Conservation (phyloP, 1,284 basidiomycete genomes). For the Ganoderma sinense region DNA sequence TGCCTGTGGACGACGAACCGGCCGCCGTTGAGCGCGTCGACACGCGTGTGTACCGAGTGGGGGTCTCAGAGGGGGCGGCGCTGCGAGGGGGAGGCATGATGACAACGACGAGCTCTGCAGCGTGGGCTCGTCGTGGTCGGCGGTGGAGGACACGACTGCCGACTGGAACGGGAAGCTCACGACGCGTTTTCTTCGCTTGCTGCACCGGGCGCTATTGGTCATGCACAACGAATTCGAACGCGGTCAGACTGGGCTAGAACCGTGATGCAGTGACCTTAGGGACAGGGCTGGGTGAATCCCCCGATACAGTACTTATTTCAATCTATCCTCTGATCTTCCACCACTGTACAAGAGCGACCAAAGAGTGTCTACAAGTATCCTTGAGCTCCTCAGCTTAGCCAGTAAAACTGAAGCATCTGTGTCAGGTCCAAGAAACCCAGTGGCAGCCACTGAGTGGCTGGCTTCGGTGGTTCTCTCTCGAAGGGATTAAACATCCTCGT, state of each 20-base stretch:
- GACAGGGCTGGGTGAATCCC: not conserved
- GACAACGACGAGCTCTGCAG: conserved; percentile 21
- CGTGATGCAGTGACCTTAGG: not conserved
- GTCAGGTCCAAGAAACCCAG: too few species aligned
- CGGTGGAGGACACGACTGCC: conserved; percentile 21
- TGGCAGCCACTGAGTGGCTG: too few species aligned
- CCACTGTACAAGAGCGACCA: not conserved
- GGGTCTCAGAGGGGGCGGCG: conserved; percentile 44
- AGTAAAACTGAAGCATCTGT: too few species aligned
- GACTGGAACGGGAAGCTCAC: conserved; percentile 5
- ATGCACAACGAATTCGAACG: not conserved
- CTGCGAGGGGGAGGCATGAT: conserved; percentile 37
- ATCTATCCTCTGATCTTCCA: not conserved
- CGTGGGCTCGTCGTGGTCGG: conserved; percentile 33
- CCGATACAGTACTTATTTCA: too few species aligned
- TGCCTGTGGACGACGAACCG: conserved; percentile 35
- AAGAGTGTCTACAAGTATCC: not conserved
- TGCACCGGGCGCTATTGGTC: conserved; percentile 17
- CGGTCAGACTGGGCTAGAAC: not conserved
- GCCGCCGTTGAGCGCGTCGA: conserved; percentile 40
- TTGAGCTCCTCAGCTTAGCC: too few species aligned
- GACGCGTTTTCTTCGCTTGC: conserved; percentile 22
- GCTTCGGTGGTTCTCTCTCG: too few species aligned
- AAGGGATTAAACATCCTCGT: too few species aligned
- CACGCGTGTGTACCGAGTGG: conserved; percentile 41